A percentile compares a stretch with the other conserved stretches of the same genome.
These are phyloP conservation scores for Candolleomyces aberdarensis DNA, from an alignment of 768 basidiomycete species.

Conservation along the genomic window DNA sequence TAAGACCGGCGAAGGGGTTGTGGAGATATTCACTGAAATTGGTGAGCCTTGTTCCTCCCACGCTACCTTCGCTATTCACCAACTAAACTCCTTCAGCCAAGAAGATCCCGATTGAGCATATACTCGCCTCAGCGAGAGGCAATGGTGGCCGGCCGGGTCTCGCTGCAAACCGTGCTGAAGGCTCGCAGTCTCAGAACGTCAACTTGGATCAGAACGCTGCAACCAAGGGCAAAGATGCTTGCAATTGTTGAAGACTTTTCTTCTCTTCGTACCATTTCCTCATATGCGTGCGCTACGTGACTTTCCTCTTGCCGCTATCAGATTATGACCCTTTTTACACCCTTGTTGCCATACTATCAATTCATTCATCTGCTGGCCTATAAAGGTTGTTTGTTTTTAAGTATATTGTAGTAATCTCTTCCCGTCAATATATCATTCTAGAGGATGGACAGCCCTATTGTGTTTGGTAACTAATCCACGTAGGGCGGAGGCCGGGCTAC, in stretches of 20 bases:
- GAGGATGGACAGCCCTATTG: constrained; percentile 15
- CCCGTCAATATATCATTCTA: constrained; percentile 15
- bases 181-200: constrained; percentile 55
- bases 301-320: constrained; percentile 12
- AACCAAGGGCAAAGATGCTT: constrained; percentile 68
- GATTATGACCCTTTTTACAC: constrained; percentile 26
- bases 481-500: constrained; percentile 63
- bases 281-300: constrained; percentile 15
- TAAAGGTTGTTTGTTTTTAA: constrained; percentile 14
- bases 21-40: constrained; percentile 97
- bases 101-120: constrained; percentile 84
- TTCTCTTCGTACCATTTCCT: neutral
- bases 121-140: constrained; percentile 79
- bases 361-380: constrained; percentile 1
- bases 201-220: constrained; percentile 63
- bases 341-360: constrained; percentile 16
- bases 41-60: constrained; percentile 48
- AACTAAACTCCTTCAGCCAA: constrained; percentile 37
- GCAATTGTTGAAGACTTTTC: constrained; percentile 65
- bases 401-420: constrained; percentile 17
- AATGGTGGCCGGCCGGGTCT: constrained; percentile 60
- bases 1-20: constrained; percentile 93
- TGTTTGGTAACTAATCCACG: constrained; percentile 37
- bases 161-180: constrained; percentile 48
- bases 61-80: constrained; percentile 1